phyloP scores from a whole-genome alignment of 176 grass and related monocot genomes.

The Hsuehochloa calcarea region DNA sequence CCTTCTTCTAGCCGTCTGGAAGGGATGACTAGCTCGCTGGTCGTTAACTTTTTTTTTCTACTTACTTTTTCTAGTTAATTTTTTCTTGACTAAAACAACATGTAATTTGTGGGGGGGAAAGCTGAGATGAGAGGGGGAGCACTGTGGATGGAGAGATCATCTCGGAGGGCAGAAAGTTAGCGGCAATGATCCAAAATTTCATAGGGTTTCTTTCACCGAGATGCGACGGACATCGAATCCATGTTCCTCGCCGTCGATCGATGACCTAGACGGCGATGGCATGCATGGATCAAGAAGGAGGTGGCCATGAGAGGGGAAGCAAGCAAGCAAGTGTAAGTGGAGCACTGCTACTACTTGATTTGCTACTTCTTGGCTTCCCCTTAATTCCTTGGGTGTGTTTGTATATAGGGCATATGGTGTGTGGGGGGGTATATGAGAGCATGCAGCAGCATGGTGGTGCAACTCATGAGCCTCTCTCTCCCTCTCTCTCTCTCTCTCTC shows the following conservation, averaged over 20 bases:
- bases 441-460: slow-evolving; percentile 42
- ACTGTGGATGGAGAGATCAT: slow-evolving; percentile 24
- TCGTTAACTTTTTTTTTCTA: slow-evolving; percentile 44
- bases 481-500: not conserved
- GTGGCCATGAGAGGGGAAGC: slow-evolving; percentile 8
- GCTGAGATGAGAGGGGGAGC: slow-evolving; percentile 41
- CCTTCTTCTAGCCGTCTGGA: slow-evolving; percentile 57
- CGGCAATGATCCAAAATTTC: slow-evolving; percentile 17
- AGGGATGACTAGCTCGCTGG: not conserved
- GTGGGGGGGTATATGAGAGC: slow-evolving; percentile 40
- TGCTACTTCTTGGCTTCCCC: slow-evolving; percentile 32
- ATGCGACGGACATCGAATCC: not conserved
- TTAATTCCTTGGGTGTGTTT: slow-evolving; percentile 37
- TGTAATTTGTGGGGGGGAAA: slow-evolving; percentile 52
- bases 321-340: slow-evolving; percentile 53
- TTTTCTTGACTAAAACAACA: slow-evolving; percentile 60
- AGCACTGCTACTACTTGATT: slow-evolving; percentile 42
- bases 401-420: slow-evolving; percentile 59
- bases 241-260: not conserved
- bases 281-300: slow-evolving; percentile 24
- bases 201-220: slow-evolving; percentile 28
- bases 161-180: slow-evolving; percentile 13
- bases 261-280: not conserved
- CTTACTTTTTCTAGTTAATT: slow-evolving; percentile 42
- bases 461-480: slow-evolving; percentile 29